Evolutionary conservation across 805 yeast species (phyloP).

Genomic region (Debaryomyces tyrocola): DNA sequence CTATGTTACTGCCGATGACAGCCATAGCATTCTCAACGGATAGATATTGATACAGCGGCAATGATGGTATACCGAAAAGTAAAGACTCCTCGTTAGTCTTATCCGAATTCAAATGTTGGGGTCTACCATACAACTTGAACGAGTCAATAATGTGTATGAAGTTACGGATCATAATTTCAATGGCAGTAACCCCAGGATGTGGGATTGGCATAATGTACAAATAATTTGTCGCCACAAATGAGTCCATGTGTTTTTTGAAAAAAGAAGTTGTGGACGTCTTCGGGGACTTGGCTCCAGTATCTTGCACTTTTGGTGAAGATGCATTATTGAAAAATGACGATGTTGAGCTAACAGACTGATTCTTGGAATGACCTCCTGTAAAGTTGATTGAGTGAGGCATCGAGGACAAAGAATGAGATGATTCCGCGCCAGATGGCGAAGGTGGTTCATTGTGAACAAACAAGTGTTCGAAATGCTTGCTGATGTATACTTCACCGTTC

Average conservation of each 20-base stretch:
- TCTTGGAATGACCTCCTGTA: conserved; percentile 15
- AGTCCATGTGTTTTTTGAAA: conserved; percentile 27
- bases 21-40: conserved; percentile 25
- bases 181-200: conserved; percentile 70
- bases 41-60: conserved; percentile 67
- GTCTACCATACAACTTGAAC: conserved; percentile 74
- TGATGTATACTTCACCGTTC: conserved; percentile 54
- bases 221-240: conserved; percentile 34
- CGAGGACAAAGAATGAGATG: conserved; percentile 16
- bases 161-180: conserved; percentile 71
- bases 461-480: conserved; percentile 36
- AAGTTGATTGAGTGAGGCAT: conserved; percentile 2
- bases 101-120: conserved; percentile 70
- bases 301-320: conserved; percentile 18
- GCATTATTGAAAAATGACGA: conserved; percentile 31
- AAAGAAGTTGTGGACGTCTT: conserved; percentile 16
- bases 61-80: conserved; percentile 71
- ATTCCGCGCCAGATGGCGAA: conserved; percentile 19
- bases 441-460: conserved; percentile 19
- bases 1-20: conserved; percentile 17
- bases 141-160: conserved; percentile 69
- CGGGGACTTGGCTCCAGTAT: conserved; percentile 3
- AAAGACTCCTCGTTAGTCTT: conserved; percentile 64
- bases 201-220: conserved; percentile 71
- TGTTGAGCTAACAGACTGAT: conserved; percentile 22